phyloP scores from a whole-genome alignment of 495 filamentous ascomycete genomes.

The Schizothecium vesticola region DNA sequence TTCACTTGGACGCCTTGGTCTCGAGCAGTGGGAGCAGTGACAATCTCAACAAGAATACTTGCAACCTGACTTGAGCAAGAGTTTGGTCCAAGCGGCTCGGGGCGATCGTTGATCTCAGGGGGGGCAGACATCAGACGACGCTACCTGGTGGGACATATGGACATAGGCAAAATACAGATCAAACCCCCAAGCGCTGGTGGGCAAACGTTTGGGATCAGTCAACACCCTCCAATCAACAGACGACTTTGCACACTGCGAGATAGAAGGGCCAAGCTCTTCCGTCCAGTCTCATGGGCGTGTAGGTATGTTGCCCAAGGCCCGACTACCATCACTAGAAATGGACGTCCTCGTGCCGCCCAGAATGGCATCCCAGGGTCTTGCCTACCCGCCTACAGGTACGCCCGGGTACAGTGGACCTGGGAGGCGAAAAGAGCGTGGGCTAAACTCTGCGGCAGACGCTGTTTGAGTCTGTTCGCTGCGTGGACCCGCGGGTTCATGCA shows the following conservation, averaged over 20 bases:
- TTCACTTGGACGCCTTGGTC: neutral
- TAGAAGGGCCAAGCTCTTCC: neutral
- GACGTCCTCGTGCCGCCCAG: neutral
- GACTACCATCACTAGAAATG: neutral
- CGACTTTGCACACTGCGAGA: neutral
- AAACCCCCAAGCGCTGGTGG: slow-evolving; percentile 1
- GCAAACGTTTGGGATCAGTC: neutral
- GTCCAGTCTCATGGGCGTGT: neutral
- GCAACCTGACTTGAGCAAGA: neutral
- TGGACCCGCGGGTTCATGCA: slow-evolving; percentile 20
- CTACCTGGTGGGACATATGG: neutral
- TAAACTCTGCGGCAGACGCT: slow-evolving; percentile 20
- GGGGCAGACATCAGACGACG: slow-evolving; percentile 7
- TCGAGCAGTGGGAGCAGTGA: neutral
- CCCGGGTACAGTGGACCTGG: neutral
- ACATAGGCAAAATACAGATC: slow-evolving; percentile 5
- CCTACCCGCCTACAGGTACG: neutral
- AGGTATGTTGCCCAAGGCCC: neutral
- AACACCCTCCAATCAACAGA: neutral
- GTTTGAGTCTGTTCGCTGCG: slow-evolving; percentile 18
- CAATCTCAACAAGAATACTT: neutral
- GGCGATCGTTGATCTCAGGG: slow-evolving; percentile 16
- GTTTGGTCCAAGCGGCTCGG: slow-evolving; percentile 18
- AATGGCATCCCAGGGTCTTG: neutral
- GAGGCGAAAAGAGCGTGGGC: slow-evolving; percentile 3